Percentiles rank a stretch among this genome's conserved stretches.
Conservation (phyloP, 192 early-diverging fungal genomes). For the Endogone sp. region DNA sequence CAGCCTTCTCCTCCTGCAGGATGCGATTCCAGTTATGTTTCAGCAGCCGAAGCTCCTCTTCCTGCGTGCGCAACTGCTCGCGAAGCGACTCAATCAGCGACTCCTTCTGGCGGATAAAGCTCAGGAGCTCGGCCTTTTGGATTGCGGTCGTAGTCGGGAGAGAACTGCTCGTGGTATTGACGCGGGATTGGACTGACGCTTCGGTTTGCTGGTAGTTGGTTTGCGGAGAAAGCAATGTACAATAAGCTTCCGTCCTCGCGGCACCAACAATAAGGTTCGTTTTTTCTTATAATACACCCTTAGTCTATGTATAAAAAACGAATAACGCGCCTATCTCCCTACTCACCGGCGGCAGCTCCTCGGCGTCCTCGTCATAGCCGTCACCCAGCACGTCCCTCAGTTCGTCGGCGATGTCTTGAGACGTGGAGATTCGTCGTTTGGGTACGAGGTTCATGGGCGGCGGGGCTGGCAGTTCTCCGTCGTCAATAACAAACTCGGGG, state of each 20-base stretch:
- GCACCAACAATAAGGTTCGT: too few relatives aligned
- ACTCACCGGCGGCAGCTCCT: not conserved
- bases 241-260: too few relatives aligned
- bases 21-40: constrained; percentile 11
- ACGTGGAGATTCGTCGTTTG: constrained; percentile 2
- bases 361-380: constrained; percentile 12
- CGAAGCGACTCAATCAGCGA: constrained; percentile 3
- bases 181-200: too few relatives aligned
- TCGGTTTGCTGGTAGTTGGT: too few relatives aligned
- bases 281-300: too few relatives aligned
- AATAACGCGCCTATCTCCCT: not conserved
- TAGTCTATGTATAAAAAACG: not conserved
- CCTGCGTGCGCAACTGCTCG: constrained; percentile 9
- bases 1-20: not conserved
- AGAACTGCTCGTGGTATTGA: too few relatives aligned
- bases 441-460: too few relatives aligned
- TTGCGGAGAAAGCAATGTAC: too few relatives aligned
- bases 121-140: constrained; percentile 14
- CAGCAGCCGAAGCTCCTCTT: constrained; percentile 12
- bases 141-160: not conserved
- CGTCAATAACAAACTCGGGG: too few relatives aligned
- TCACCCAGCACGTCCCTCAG: constrained; percentile 17
- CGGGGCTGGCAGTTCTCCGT: too few relatives aligned
- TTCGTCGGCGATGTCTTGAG: constrained; percentile 10
- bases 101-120: constrained; percentile 14